Evolutionary conservation across 2,329 filamentous ascomycete genomes (phyloP).

Genomic region (Cyphellophora europaea): DNA sequence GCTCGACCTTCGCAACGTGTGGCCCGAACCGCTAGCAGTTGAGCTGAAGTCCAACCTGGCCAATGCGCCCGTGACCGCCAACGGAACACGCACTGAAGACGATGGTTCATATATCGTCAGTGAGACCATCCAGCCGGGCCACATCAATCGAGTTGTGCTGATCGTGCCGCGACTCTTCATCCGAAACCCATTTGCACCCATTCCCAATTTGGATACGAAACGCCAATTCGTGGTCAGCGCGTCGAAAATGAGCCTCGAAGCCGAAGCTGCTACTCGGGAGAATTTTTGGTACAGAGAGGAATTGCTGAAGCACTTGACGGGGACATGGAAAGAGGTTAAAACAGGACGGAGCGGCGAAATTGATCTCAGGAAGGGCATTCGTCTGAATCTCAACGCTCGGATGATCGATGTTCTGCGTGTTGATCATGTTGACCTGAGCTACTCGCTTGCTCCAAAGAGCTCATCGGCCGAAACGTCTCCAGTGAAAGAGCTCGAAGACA

Average conservation of each 20-base stretch:
- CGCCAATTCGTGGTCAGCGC: slow-evolving; percentile 88
- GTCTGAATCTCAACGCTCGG: slow-evolving; percentile 50
- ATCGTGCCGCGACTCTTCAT: slow-evolving; percentile 68
- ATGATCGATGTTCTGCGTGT: slow-evolving; percentile 80
- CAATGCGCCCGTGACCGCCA: slow-evolving; percentile 3
- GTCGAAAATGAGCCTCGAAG: slow-evolving; percentile 67
- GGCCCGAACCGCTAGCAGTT: slow-evolving; percentile 70
- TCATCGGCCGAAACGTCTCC: slow-evolving; percentile 5
- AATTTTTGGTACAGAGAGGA: slow-evolving; percentile 87
- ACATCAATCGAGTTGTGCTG: slow-evolving; percentile 64
- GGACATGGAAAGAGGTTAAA: slow-evolving; percentile 55
- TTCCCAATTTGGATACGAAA: slow-evolving; percentile 71
- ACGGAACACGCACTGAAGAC: slow-evolving; percentile 1
- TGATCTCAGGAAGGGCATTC: slow-evolving; percentile 62
- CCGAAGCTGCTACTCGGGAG: slow-evolving; percentile 68
- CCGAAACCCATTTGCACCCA: slow-evolving; percentile 64
- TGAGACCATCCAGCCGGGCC: slow-evolving; percentile 46
- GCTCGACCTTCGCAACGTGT: slow-evolving; percentile 79
- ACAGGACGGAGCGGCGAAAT: slow-evolving; percentile 45
- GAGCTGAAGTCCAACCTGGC: slow-evolving; percentile 39
- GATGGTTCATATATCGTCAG: slow-evolving; percentile 23
- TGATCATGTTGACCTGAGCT: slow-evolving; percentile 62
- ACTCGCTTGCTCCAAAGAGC: slow-evolving; percentile 29
- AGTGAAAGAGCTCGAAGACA: slow-evolving; percentile 32
- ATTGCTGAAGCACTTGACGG: slow-evolving; percentile 61